A percentile compares a stretch with the other conserved stretches of the same genome.
These are phyloP conservation scores for Brassica hybrid DNA, from an alignment of 441 rosid genomes.

Conservation along the genomic window DNA sequence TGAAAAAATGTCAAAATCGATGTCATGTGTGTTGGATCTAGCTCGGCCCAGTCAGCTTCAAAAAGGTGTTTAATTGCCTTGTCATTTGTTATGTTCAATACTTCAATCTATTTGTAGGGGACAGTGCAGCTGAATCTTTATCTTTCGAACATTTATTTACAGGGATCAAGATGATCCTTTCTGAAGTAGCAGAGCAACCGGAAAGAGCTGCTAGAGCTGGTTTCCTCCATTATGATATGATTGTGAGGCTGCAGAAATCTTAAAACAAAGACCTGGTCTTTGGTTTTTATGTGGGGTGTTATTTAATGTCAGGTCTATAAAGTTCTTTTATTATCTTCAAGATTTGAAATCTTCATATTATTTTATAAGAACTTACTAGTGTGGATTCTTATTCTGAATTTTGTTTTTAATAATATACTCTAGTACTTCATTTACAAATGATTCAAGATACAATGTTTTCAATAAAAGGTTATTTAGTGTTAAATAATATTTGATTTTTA, in stretches of 20 bases:
- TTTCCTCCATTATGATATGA: not conserved
- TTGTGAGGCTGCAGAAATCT: not conserved
- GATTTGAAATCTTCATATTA: not conserved
- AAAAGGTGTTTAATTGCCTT: not conserved
- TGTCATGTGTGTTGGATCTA: not conserved
- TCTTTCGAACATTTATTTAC: not conserved
- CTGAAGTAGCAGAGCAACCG: slow-evolving; percentile 3
- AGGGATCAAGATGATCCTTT: slow-evolving; percentile 1
- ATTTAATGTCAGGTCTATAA: not conserved
- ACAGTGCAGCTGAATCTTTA: not conserved
- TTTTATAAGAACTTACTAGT: not conserved
- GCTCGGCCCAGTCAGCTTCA: not conserved
- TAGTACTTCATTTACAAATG: not conserved
- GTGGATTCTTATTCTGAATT: too few species aligned
- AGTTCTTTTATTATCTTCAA: not conserved
- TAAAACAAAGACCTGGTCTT: not conserved
- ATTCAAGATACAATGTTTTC: not conserved
- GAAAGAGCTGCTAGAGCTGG: slow-evolving; percentile 4
- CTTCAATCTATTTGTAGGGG: too few species aligned
- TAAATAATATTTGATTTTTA: too few species aligned
- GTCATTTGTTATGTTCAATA: not conserved
- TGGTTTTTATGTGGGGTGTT: not conserved
- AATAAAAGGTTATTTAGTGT: too few species aligned
- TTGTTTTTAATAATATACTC: not conserved
- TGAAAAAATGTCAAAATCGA: not conserved